Conservation (phyloP, 768 basidiomycete genomes). For the Cyclocybe cylindracea region DNA sequence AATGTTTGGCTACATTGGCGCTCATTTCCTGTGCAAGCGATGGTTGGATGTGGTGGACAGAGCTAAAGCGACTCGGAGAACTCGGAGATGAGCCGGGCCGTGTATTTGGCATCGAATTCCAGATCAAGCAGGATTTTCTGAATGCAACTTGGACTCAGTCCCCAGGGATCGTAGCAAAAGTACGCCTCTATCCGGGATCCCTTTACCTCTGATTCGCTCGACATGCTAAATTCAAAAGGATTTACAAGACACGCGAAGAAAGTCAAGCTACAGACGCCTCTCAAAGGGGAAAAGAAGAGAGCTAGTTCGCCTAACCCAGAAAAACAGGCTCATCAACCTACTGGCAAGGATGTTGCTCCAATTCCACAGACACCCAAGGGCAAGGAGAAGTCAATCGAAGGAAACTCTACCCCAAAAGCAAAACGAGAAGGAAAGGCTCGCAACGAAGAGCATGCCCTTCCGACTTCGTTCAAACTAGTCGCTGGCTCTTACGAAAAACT, state of each 20-base stretch:
- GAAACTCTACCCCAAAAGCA: constrained; percentile 6
- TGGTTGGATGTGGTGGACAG: neutral
- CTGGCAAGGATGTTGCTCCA: neutral
- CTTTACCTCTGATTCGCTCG: constrained; percentile 12
- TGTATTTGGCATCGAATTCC: constrained; percentile 13
- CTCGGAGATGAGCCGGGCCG: neutral
- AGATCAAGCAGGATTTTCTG: constrained; percentile 15
- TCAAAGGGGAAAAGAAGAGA: constrained; percentile 11
- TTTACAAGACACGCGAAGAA: constrained; percentile 25
- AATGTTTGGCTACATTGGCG: constrained; percentile 13
- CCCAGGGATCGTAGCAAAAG: too few species aligned
- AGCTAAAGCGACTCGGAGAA: neutral
- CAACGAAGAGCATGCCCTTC: constrained; percentile 29
- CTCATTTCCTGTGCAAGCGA: constrained; percentile 12
- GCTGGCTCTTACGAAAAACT: constrained; percentile 97
- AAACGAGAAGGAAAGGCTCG: constrained; percentile 20
- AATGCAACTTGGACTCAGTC: too few species aligned
- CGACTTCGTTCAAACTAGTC: constrained; percentile 78
- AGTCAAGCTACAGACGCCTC: constrained; percentile 17
- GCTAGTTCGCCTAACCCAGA: constrained; percentile 9
- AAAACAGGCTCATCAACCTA: constrained; percentile 15
- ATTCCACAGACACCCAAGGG: constrained; percentile 13
- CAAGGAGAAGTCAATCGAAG: constrained; percentile 17
- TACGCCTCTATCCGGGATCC: neutral
- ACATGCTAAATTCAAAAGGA: constrained; percentile 1